Percentiles rank a stretch among this genome's conserved stretches.
Evolutionary conservation across 768 basidiomycete species (phyloP).

Genomic region (Pleurotus eryngii): DNA sequence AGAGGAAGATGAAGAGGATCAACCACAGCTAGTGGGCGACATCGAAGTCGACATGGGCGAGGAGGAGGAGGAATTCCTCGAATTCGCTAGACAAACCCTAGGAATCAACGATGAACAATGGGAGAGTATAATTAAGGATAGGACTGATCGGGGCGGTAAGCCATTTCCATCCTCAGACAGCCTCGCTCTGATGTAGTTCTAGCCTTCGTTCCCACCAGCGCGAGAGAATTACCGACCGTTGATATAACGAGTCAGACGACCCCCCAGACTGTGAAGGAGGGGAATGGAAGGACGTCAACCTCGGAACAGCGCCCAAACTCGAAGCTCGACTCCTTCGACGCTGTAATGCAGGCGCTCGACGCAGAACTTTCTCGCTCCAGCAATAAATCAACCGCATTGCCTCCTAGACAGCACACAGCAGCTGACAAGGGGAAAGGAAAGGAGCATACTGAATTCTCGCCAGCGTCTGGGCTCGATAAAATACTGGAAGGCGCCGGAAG

Average conservation of each 20-base stretch:
- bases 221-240: conserved; percentile 6
- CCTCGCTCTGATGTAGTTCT: neutral
- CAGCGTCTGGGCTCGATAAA: conserved; percentile 11
- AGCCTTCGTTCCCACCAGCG: conserved; percentile 62
- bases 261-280: conserved; percentile 6
- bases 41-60: conserved; percentile 89
- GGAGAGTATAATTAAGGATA: conserved; percentile 78
- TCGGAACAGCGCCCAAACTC: conserved; percentile 48
- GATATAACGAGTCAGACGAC: neutral
- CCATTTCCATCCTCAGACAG: conserved; percentile 8
- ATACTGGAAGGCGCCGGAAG: conserved; percentile 33
- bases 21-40: conserved; percentile 80
- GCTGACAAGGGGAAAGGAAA: conserved; percentile 36
- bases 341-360: conserved; percentile 96
- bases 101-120: conserved; percentile 91
- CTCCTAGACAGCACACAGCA: conserved; percentile 18
- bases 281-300: conserved; percentile 15
- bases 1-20: conserved; percentile 71
- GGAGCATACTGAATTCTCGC: conserved; percentile 31
- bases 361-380: conserved; percentile 51
- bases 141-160: conserved; percentile 80
- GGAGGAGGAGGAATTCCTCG: conserved; percentile 92
- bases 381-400: neutral
- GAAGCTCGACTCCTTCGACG: conserved; percentile 87
- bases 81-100: conserved; percentile 89